Percentiles rank a stretch among this genome's conserved stretches.
phyloP scores from a whole-genome alignment of 352 stramenopile species.

The Pythium sp. region DNA sequence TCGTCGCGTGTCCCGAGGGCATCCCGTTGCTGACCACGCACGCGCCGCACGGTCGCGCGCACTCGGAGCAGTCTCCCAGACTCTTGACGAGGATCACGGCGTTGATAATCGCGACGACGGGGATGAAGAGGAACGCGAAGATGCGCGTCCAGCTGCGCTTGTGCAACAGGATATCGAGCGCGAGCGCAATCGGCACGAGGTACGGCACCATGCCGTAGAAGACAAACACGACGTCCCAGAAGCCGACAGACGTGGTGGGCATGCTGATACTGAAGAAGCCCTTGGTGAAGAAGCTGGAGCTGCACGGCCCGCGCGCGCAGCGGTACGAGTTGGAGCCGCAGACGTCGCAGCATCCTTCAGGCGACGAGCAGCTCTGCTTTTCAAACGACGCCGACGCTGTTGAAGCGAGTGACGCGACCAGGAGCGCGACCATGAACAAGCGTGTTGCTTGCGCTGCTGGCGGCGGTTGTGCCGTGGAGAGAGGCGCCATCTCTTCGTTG shows the following conservation, averaged over 20 bases:
- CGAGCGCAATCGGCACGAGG: conserved; percentile 35
- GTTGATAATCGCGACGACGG: conserved; percentile 44
- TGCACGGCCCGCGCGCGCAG: conserved; percentile 51
- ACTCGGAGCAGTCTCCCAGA: conserved; percentile 43
- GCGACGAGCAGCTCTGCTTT: conserved; percentile 5
- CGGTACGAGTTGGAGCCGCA: conserved; percentile 43
- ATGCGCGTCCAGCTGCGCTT: conserved; percentile 42
- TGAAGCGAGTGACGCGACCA: not conserved
- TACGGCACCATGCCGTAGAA: conserved; percentile 61
- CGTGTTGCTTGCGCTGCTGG: not conserved
- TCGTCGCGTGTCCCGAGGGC: conserved; percentile 54
- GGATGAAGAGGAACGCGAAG: conserved; percentile 50
- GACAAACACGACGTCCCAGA: conserved; percentile 50
- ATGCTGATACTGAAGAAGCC: conserved; percentile 53
- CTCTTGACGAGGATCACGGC: conserved; percentile 31
- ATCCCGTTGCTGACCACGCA: conserved; percentile 50
- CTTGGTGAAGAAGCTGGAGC: conserved; percentile 34
- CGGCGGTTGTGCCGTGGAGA: not conserved
- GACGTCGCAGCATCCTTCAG: conserved; percentile 41
- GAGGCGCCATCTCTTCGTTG: too few species aligned
- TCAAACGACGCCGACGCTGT: not conserved
- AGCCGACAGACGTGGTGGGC: conserved; percentile 28
- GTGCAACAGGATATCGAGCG: conserved; percentile 42
- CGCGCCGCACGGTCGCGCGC: conserved; percentile 40
- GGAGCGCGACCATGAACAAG: not conserved